phyloP scores from a whole-genome alignment of 164 flowering plant species.

The Litsea cubeba region DNA sequence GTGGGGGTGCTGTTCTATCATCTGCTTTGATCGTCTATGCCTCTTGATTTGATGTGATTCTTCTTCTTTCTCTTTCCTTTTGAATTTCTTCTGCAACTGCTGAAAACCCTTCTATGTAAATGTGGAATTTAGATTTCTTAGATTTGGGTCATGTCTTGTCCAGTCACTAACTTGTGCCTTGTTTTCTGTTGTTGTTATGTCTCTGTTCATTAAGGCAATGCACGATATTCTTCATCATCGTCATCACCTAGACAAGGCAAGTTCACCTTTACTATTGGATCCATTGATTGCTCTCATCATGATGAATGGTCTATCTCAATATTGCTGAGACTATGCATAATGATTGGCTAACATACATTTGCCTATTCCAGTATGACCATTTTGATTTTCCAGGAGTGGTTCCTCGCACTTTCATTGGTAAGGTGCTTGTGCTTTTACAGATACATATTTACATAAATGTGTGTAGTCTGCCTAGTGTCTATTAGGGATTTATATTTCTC shows the following conservation, averaged over 20 bases:
- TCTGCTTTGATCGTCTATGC: too few species aligned
- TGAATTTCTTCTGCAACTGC: too few species aligned
- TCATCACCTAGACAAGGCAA: constrained; percentile 67
- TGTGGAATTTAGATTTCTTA: neutral
- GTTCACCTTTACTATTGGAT: constrained; percentile 9
- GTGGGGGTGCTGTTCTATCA: too few species aligned
- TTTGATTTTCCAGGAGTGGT: constrained; percentile 98
- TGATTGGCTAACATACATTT: neutral
- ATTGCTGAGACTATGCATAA: neutral
- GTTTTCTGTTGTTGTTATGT: constrained; percentile 1
- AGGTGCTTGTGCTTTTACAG: constrained; percentile 4
- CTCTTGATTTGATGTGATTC: too few species aligned
- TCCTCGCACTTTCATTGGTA: constrained; percentile 94
- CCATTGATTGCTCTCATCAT: neutral
- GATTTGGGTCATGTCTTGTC: neutral
- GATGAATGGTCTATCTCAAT: neutral
- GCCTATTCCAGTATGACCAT: constrained; percentile 73
- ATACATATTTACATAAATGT: too few species aligned
- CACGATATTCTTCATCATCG: constrained; percentile 83
- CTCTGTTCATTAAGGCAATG: constrained; percentile 56
- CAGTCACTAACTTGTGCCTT: constrained; percentile 1
- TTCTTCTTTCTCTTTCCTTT: too few species aligned
- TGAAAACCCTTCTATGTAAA: neutral
- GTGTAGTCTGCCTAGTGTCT: too few species aligned
- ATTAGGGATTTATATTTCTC: too few species aligned